Base-by-base conservation (phyloP, 2,329 filamentous ascomycete genomes). In the Penicillium sp. region DNA sequence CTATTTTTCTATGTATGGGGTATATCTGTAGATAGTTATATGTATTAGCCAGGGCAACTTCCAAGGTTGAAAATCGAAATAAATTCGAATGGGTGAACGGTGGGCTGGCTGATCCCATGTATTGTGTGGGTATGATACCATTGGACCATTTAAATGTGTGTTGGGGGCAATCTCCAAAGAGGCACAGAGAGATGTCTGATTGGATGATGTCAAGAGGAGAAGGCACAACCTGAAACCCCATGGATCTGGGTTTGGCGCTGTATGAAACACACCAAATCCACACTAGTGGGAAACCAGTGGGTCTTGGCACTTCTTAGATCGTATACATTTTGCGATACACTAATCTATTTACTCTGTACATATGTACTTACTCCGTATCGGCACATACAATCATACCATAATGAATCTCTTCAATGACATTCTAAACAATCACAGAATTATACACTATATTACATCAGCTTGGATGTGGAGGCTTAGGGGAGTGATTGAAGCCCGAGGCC, bases 191-290 rank as follows among this genome's bases (percentile, higher is more conserved):
- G 15, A 36, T 16, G 19, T 39, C 19, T 53, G n/a, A 53, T 53
- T 53, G 55, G 40, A 21, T 15, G 13, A 51, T 21, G 27, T 39
- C 15, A 51, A 38, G 47, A 57, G 53, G 29, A 52, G 31, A 23
- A 46, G 48, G 21, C 48, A 47, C 34, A 60, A 61, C 59, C 60
- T 70, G 68, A 70, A 70, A 70, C 67, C 60, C 61, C 54, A 58
- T 60, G 62, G 59, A 65, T 62, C 62, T 65, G 55, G 56, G 39
- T 39, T 54, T 47, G 41, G 58, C 55, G 21, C 15, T 19, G 50
- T 60, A 56, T 70, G 69, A 71, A 71, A 71, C 69, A 67, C 67
- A 50, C 66, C 66, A 69, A 58, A 34, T 46, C 44, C 33, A 44
- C 62, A 54, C 65, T 69, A 70, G 61, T 38, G 50, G 50, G 6